Evolutionary conservation across 495 filamentous ascomycete genomes (phyloP).

Genomic region (Aspergillus carlsbadensis): DNA sequence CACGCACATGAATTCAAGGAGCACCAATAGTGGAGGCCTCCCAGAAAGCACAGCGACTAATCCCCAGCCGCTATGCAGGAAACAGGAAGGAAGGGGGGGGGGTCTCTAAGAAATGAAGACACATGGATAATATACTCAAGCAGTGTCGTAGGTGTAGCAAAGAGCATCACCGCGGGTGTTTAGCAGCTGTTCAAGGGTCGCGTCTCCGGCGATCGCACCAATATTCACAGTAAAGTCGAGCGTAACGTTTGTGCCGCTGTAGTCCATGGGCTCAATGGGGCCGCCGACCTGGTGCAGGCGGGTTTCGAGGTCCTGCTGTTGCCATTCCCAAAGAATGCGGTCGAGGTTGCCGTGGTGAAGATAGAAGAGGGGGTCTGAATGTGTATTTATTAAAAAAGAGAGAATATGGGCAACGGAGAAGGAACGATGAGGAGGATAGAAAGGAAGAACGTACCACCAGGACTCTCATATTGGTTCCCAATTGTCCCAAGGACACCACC

Average conservation of each 20-base stretch:
- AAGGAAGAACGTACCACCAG: conserved; percentile 15
- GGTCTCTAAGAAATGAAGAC: no score
- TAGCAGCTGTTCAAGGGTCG: conserved; percentile 16
- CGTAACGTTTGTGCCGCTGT: conserved; percentile 20
- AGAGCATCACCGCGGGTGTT: conserved; percentile 13
- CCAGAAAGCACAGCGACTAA: no score
- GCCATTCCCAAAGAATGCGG: conserved; percentile 57
- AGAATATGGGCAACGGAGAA: not conserved
- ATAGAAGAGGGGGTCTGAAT: conserved; percentile 51
- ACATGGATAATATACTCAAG: not conserved
- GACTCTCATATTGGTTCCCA: conserved; percentile 19
- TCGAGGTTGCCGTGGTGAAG: conserved; percentile 54
- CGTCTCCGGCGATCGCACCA: conserved; percentile 16
- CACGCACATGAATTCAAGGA: no score
- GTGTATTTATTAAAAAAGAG: not conserved
- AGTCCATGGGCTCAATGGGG: conserved; percentile 18
- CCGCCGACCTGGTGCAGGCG: conserved; percentile 23
- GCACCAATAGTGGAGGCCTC: no score
- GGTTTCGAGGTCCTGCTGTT: conserved; percentile 37
- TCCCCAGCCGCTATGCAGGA: no score
- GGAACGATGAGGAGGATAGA: not conserved
- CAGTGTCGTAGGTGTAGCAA: conserved; percentile 18
- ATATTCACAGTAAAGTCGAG: conserved; percentile 22
- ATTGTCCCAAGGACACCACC: conserved; percentile 21
- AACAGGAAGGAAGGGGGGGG: no score